A percentile compares a stretch with the other conserved stretches of the same genome.
These are phyloP conservation scores for Petunia secreta DNA, from an alignment of 257 asterid genomes.

Conservation along the genomic window DNA sequence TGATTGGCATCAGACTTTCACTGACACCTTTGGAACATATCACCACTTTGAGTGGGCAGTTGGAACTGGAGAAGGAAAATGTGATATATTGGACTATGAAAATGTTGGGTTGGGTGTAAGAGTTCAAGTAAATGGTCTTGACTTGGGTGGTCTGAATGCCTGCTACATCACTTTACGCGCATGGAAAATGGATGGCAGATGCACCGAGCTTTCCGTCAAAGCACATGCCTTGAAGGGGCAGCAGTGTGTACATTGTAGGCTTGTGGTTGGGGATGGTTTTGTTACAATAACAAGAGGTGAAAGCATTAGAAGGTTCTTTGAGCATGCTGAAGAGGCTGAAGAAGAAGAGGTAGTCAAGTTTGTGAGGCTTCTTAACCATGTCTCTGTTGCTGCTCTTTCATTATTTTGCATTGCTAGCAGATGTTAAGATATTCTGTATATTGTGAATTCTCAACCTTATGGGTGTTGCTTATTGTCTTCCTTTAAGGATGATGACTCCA, in stretches of 20 bases:
- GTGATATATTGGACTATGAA: slow-evolving; percentile 84
- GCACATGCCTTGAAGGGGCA: slow-evolving; percentile 97
- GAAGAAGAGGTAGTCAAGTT: slow-evolving; percentile 83
- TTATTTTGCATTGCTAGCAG: background rate
- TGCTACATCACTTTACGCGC: slow-evolving; percentile 93
- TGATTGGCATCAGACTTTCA: slow-evolving; percentile 89
- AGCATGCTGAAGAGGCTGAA: slow-evolving; percentile 99
- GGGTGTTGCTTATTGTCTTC: slow-evolving; percentile 8
- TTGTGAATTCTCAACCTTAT: background rate
- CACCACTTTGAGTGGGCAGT: slow-evolving; percentile 97
- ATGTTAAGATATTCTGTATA: background rate
- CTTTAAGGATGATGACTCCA: slow-evolving; percentile 91
- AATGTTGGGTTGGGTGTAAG: slow-evolving; percentile 86
- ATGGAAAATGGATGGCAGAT: slow-evolving; percentile 86
- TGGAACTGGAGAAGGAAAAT: slow-evolving; percentile 95
- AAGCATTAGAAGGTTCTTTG: slow-evolving; percentile 84
- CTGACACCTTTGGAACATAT: slow-evolving; percentile 70
- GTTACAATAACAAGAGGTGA: slow-evolving; percentile 80
- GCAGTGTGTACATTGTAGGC: slow-evolving; percentile 93
- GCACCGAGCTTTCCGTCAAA: slow-evolving; percentile 81
- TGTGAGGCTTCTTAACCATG: slow-evolving; percentile 22
- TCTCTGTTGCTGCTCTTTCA: background rate
- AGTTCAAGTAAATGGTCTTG: slow-evolving; percentile 86
- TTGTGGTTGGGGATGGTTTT: slow-evolving; percentile 91
- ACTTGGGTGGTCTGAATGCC: slow-evolving; percentile 76